phyloP scores from a whole-genome alignment of 1,284 basidiomycete species.

The Sporisorium graminicola region DNA sequence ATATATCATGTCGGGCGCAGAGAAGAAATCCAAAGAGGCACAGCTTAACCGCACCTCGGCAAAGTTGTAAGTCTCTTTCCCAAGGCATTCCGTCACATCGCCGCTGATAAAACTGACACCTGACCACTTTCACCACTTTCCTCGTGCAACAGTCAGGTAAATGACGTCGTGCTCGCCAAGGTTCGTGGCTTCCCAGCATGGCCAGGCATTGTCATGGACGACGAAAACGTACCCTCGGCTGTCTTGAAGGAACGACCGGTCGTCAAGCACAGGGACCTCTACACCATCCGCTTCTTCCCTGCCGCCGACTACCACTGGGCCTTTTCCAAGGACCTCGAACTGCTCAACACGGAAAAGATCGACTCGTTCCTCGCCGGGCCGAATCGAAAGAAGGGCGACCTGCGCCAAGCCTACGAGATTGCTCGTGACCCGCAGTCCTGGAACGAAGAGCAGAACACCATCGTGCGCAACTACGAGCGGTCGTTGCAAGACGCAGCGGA shows the following conservation, averaged over 20 bases:
- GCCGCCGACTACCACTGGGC: slow-evolving; percentile 91
- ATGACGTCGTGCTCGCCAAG: slow-evolving; percentile 91
- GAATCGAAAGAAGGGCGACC: slow-evolving; percentile 80
- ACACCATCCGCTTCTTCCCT: slow-evolving; percentile 89
- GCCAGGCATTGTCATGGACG: slow-evolving; percentile 88
- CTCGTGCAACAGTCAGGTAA: slow-evolving; percentile 58
- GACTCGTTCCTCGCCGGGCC: slow-evolving; percentile 82
- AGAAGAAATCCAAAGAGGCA: slow-evolving; percentile 50
- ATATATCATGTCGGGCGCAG: slow-evolving; percentile 33
- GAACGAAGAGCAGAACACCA: slow-evolving; percentile 60
- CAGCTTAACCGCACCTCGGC: slow-evolving; percentile 41
- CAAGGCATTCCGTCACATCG: background rate
- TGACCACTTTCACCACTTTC: background rate
- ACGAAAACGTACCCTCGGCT: slow-evolving; percentile 75
- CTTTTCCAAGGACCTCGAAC: slow-evolving; percentile 82
- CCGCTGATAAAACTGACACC: slow-evolving; percentile 4
- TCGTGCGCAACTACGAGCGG: slow-evolving; percentile 50
- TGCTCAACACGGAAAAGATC: slow-evolving; percentile 84
- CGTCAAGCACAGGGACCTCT: slow-evolving; percentile 78
- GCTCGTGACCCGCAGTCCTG: slow-evolving; percentile 81
- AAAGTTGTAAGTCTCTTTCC: slow-evolving; percentile 28
- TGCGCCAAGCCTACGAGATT: slow-evolving; percentile 83
- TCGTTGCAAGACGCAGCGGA: slow-evolving; percentile 75
- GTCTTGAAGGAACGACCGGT: slow-evolving; percentile 80
- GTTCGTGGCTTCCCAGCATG: slow-evolving; percentile 93